Evolutionary conservation across 495 filamentous ascomycete species (phyloP), one percentile per base, ranked within the genome.

Genomic region (Aspergillus sclerotioniger): DNA sequence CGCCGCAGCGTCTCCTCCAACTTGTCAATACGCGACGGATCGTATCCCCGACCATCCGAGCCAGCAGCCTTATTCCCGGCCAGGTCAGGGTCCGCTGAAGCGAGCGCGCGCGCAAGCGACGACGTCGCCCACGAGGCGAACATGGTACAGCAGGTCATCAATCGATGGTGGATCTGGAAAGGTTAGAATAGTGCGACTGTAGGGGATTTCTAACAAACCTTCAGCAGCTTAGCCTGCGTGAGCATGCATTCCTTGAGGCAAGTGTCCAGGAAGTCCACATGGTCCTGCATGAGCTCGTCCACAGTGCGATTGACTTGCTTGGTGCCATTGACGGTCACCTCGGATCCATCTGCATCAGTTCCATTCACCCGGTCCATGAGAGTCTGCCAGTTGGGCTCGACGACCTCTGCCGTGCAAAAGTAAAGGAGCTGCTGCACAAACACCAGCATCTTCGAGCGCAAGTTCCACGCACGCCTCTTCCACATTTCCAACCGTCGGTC

Each of bases 171-270:
- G 58, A 98, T 93, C 94, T 98, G 33, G 0, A 25, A 21, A 16
- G 49, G 44, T 72, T 62, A 69, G 73, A 51, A 43, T 32, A 45
- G 53, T 56, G 32, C n/a, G n/a, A 7, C n/a, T 20, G 53, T 51
- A 8, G 17, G 6, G 32, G 7, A 20, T 25, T 10, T 8, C 16
- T 32, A 51, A 71, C 82, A 49, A 81, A 97, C 94, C 77, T 90
- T 87, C 17, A 98, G 76, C 8, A 98, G 74, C 72, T 96, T 96
- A 53, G 89, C 88, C 68, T 98, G 96, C 10, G 95, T 98, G 33
- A 98, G 81, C 93, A 97, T 97, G 78, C 95, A 97, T 75, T 97
- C 94, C 75, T 98, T 98, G 54, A 98, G 76, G 71, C 94, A 98
- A 12, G 93, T 97, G 65, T 97, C 94, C 54, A 98, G 72, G 70